A percentile compares a stretch with the other conserved stretches of the same genome.
phyloP scores from a whole-genome alignment of 306 rosid species.

The Potentilla sterilis region DNA sequence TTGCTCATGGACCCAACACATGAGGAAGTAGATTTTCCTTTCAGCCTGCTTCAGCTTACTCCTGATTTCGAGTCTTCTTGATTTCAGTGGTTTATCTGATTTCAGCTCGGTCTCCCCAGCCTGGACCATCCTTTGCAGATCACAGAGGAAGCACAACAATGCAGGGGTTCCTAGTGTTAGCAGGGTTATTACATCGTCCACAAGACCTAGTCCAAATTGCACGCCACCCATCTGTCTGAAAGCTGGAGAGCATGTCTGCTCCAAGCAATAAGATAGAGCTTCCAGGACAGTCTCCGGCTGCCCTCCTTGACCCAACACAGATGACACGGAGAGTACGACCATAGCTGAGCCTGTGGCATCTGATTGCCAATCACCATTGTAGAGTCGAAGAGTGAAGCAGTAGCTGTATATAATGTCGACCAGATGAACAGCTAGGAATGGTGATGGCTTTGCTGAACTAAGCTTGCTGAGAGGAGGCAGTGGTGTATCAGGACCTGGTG shows the following conservation, averaged over 20 bases:
- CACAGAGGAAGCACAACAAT: slow-evolving; percentile 59
- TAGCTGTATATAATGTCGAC: slow-evolving; percentile 75
- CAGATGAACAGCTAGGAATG: slow-evolving; percentile 66
- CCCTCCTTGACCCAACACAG: slow-evolving; percentile 66
- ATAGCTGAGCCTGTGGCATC: slow-evolving; percentile 64
- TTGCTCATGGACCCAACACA: slow-evolving; percentile 94
- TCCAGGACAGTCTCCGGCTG: slow-evolving; percentile 66
- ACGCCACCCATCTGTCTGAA: slow-evolving; percentile 69
- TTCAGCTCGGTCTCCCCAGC: slow-evolving; percentile 58
- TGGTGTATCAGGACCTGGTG: slow-evolving; percentile 64
- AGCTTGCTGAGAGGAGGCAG: slow-evolving; percentile 73
- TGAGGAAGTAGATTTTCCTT: slow-evolving; percentile 65
- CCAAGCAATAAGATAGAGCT: slow-evolving; percentile 71
- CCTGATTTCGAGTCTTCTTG: slow-evolving; percentile 40
- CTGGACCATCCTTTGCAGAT: slow-evolving; percentile 60
- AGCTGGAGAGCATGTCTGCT: slow-evolving; percentile 72
- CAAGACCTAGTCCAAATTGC: slow-evolving; percentile 59
- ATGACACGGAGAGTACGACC: slow-evolving; percentile 66
- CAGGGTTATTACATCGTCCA: slow-evolving; percentile 54
- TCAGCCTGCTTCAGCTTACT: slow-evolving; percentile 63
- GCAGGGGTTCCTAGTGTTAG: slow-evolving; percentile 57
- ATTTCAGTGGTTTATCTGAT: slow-evolving; percentile 49
- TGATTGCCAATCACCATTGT: slow-evolving; percentile 85
- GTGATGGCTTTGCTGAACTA: slow-evolving; percentile 73
- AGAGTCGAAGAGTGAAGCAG: slow-evolving; percentile 77